These are phyloP conservation scores for Pachysandra terminalis DNA, from an alignment of 164 flowering plant genomes.

Conservation along the genomic window DNA sequence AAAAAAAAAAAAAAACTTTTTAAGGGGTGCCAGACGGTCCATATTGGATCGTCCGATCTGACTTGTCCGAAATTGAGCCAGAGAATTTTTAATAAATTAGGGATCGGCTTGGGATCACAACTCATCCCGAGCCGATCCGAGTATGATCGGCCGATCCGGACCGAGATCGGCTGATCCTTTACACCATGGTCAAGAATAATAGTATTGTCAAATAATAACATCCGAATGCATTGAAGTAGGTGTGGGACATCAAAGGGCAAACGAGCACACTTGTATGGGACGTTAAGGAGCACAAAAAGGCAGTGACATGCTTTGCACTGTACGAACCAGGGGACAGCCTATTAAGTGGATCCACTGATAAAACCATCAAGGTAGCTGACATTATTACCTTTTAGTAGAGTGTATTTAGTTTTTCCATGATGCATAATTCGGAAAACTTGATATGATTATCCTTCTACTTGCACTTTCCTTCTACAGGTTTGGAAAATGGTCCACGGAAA, in stretches of 20 bases:
- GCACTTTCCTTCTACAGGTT: slow-evolving; percentile 34
- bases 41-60: too few species aligned
- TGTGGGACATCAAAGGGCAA: slow-evolving; percentile 65
- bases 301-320: slow-evolving; percentile 69
- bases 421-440: background rate
- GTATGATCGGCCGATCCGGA: too few species aligned
- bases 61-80: background rate
- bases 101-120: too few species aligned
- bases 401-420: background rate
- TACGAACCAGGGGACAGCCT: slow-evolving; percentile 61
- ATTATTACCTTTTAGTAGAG: background rate
- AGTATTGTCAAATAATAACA: slow-evolving; percentile 1
- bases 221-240: slow-evolving; percentile 26
- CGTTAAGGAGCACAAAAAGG: slow-evolving; percentile 60
- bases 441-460: background rate
- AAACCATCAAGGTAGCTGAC: slow-evolving; percentile 56
- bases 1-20: background rate
- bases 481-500: slow-evolving; percentile 59
- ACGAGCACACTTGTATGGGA: slow-evolving; percentile 52
- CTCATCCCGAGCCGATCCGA: too few species aligned
- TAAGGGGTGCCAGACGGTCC: too few species aligned
- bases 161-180: too few species aligned
- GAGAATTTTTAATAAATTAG: background rate
- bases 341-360: slow-evolving; percentile 73
- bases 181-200: background rate